phyloP scores from a whole-genome alignment of 2,329 filamentous ascomycete genomes.

The Penicillium concentricum region DNA sequence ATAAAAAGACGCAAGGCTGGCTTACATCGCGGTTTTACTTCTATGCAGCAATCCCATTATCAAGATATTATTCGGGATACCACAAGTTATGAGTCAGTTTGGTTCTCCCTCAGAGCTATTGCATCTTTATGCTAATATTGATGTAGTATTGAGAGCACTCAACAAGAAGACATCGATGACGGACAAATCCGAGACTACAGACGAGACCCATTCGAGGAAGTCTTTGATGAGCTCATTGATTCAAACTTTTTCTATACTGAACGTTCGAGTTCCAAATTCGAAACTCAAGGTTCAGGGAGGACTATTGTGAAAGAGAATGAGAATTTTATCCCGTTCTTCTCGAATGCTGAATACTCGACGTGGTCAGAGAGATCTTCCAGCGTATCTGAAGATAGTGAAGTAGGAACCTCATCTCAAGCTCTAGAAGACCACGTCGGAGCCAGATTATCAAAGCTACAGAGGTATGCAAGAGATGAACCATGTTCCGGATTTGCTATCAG shows the following conservation, averaged over 20 bases:
- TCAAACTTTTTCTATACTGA: background rate
- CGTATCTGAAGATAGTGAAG: background rate
- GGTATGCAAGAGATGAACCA: background rate
- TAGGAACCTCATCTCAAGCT: background rate
- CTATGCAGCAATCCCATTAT: background rate
- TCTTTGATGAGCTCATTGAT: slow-evolving; percentile 3
- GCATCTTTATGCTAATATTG: background rate
- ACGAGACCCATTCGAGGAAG: background rate
- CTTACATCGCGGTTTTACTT: background rate
- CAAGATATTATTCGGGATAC: background rate
- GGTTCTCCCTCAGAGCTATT: background rate
- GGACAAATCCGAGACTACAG: background rate
- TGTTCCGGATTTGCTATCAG: slow-evolving; percentile 10
- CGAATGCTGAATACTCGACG: background rate
- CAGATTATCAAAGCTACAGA: background rate
- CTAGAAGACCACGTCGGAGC: background rate
- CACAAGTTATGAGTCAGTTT: background rate
- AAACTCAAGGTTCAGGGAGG: too few species aligned
- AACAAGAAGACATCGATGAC: background rate
- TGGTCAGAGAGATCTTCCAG: background rate
- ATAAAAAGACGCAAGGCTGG: background rate
- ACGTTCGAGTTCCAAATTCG: background rate
- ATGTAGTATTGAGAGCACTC: background rate
- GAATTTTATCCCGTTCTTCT: background rate
- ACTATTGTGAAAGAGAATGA: background rate